Conservation (phyloP, 495 filamentous ascomycete species). For the Cladorrhinum samala region DNA sequence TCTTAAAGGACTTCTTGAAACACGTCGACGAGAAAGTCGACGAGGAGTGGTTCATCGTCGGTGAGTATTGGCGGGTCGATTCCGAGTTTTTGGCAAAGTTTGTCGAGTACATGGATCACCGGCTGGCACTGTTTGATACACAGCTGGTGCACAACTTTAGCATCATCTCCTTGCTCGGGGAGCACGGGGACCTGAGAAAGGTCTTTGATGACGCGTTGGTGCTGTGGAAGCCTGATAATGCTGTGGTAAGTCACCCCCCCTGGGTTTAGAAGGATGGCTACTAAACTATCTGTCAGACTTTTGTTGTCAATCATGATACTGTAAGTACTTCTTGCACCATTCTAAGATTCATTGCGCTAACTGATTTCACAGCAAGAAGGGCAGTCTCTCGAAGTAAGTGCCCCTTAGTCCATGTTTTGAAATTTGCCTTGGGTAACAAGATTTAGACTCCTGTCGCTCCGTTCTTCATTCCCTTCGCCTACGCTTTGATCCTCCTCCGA, state of each 20-base stretch:
- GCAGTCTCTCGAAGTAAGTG: slow-evolving; percentile 23
- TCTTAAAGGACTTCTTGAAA: slow-evolving; percentile 46
- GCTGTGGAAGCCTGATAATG: slow-evolving; percentile 49
- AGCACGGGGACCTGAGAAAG: slow-evolving; percentile 39
- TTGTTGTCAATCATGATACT: slow-evolving; percentile 53
- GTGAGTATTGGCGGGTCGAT: slow-evolving; percentile 67
- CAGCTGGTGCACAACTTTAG: slow-evolving; percentile 63
- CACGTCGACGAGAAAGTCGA: slow-evolving; percentile 43
- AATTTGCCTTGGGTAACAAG: neutral
- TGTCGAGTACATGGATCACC: slow-evolving; percentile 52
- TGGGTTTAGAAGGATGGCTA: neutral
- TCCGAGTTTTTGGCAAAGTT: slow-evolving; percentile 49
- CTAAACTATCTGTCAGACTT: slow-evolving; percentile 21
- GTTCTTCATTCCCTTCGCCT: slow-evolving; percentile 56
- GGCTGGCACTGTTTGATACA: slow-evolving; percentile 59
- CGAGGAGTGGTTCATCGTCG: slow-evolving; percentile 58
- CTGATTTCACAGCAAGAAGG: slow-evolving; percentile 15
- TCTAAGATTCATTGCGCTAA: neutral
- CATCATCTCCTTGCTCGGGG: slow-evolving; percentile 36
- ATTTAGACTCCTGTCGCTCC: slow-evolving; percentile 47
- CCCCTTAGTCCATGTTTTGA: neutral
- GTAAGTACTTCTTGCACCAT: slow-evolving; percentile 42
- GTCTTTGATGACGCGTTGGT: slow-evolving; percentile 59
- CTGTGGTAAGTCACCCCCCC: slow-evolving; percentile 37
- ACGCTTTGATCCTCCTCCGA: slow-evolving; percentile 63